A percentile compares a stretch with the other conserved stretches of the same genome.
These are phyloP conservation scores for Mytilinidion resinicola DNA, from an alignment of 495 filamentous ascomycete genomes.

Conservation along the genomic window DNA sequence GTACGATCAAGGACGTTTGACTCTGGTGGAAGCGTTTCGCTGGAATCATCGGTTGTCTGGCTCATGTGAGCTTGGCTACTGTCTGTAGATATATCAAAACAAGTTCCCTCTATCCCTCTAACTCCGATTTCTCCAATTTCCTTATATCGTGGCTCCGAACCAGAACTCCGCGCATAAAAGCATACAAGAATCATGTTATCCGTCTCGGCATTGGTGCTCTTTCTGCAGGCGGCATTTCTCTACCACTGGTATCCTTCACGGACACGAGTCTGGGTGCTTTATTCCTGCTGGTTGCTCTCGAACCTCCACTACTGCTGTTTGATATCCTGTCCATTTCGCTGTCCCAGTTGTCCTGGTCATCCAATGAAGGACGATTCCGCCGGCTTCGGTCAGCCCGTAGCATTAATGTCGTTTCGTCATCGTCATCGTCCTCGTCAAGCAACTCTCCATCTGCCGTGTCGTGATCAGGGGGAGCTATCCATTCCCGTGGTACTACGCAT, in stretches of 20 bases:
- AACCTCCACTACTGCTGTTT: constrained; percentile 20
- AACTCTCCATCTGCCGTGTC: constrained; percentile 65
- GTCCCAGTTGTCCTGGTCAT: constrained; percentile 29
- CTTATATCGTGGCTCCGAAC: too few relatives aligned
- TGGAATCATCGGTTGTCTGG: too few relatives aligned
- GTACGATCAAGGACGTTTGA: too few relatives aligned
- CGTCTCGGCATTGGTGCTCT: constrained; percentile 36
- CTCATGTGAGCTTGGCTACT: too few relatives aligned
- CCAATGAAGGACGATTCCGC: constrained; percentile 23
- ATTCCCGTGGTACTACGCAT: constrained; percentile 72
- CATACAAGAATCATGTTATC: constrained; percentile 15
- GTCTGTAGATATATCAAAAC: too few relatives aligned
- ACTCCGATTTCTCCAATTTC: background rate
- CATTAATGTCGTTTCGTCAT: constrained; percentile 52
- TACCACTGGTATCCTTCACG: constrained; percentile 36
- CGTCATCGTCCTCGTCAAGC: constrained; percentile 47
- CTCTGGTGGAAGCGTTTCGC: too few relatives aligned
- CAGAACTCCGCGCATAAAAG: background rate
- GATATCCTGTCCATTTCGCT: constrained; percentile 29
- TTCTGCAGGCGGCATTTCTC: constrained; percentile 40
- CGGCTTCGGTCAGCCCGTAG: constrained; percentile 34
- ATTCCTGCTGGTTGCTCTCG: constrained; percentile 25
- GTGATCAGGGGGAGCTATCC: constrained; percentile 69
- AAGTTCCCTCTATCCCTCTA: background rate
- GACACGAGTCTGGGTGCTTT: constrained; percentile 16